phyloP scores from a whole-genome alignment of 345 rosid genomes.

The Salix viminalis region DNA sequence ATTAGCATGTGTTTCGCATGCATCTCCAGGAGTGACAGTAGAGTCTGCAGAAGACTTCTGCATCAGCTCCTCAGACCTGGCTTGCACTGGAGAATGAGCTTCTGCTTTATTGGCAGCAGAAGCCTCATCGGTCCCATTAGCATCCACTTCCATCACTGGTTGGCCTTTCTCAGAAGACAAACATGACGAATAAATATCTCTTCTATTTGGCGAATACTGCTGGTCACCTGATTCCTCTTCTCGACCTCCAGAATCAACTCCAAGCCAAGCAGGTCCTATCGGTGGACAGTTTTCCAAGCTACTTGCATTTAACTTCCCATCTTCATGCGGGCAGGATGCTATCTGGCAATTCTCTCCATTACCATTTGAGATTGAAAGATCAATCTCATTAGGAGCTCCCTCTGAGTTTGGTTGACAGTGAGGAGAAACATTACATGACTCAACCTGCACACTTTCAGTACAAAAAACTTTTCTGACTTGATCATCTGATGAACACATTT shows the following conservation, averaged over 20 bases:
- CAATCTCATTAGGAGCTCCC: neutral
- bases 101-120: neutral
- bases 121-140: conserved; percentile 1
- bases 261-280: neutral
- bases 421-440: conserved; percentile 13
- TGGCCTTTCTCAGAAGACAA: conserved; percentile 8
- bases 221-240: conserved; percentile 8
- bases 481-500: conserved; percentile 2
- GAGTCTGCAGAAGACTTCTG: conserved; percentile 15
- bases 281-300: conserved; percentile 4
- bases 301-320: conserved; percentile 8
- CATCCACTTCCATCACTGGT: neutral
- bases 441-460: conserved; percentile 10
- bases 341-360: conserved; percentile 3
- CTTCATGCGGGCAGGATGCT: neutral
- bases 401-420: neutral
- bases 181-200: conserved; percentile 1
- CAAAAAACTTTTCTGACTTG: neutral
- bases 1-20: conserved; percentile 3
- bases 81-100: conserved; percentile 6
- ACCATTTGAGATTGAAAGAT: neutral
- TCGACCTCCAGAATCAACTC: conserved; percentile 12
- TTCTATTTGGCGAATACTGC: conserved; percentile 4
- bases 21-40: conserved; percentile 1
- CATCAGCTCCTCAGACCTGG: conserved; percentile 9